These are phyloP conservation scores for Hypholoma sublateritium DNA, from an alignment of 768 basidiomycete species.

Conservation along the genomic window DNA sequence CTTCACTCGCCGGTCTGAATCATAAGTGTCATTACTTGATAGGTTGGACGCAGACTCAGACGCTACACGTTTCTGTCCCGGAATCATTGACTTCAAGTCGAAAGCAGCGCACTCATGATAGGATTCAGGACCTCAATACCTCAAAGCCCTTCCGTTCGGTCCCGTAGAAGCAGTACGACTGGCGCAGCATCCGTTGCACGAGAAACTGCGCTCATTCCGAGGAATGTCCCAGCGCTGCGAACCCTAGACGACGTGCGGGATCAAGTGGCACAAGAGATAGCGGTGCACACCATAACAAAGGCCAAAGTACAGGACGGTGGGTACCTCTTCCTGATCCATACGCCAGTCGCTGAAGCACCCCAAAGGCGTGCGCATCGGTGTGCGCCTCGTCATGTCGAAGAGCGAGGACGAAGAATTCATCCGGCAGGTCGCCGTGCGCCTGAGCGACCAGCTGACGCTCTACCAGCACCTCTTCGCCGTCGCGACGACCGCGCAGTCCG, in stretches of 20 bases:
- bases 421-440: slow-evolving; percentile 47
- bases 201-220: slow-evolving; percentile 19
- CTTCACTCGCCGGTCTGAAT: too few relatives aligned
- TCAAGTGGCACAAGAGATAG: slow-evolving; percentile 59
- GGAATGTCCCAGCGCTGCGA: slow-evolving; percentile 26
- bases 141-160: slow-evolving; percentile 8
- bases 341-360: neutral
- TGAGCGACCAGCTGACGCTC: slow-evolving; percentile 41
- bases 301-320: slow-evolving; percentile 48
- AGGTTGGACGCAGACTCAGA: too few relatives aligned
- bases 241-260: slow-evolving; percentile 62
- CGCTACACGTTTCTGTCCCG: too few relatives aligned
- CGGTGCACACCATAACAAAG: slow-evolving; percentile 51
- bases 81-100: too few relatives aligned
- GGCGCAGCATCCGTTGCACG: slow-evolving; percentile 18
- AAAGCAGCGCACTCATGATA: too few relatives aligned
- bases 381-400: slow-evolving; percentile 60
- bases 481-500: slow-evolving; percentile 42
- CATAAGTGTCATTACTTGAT: too few relatives aligned
- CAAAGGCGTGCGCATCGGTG: slow-evolving; percentile 53
- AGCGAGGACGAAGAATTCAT: slow-evolving; percentile 58
- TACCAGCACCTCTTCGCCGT: slow-evolving; percentile 54
- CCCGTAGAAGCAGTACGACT: slow-evolving; percentile 13
- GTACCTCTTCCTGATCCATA: neutral
- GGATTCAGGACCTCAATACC: slow-evolving; percentile 13